Evolutionary conservation across 2,329 filamentous ascomycete genomes (phyloP).

Genomic region (Fusarium sp.): DNA sequence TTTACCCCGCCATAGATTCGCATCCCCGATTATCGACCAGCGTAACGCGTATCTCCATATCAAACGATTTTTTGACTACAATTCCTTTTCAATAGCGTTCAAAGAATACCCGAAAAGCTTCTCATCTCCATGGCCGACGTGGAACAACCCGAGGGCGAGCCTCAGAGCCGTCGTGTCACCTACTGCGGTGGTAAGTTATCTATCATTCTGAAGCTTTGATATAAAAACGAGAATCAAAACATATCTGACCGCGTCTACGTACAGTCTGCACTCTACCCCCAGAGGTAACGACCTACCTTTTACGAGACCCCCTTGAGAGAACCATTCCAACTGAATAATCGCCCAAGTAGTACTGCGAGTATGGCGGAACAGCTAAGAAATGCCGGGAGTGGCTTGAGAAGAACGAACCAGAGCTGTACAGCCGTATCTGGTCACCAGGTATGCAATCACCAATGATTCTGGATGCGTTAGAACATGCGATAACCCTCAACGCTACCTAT

Average conservation of each 20-base stretch:
- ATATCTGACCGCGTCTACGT: constrained; percentile 23
- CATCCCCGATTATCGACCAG: constrained; percentile 21
- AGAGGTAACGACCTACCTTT: constrained; percentile 61
- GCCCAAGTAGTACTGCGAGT: constrained; percentile 89
- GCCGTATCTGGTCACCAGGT: constrained; percentile 88
- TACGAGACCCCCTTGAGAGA: constrained; percentile 9
- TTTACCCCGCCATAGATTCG: constrained; percentile 51
- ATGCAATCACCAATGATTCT: constrained; percentile 41
- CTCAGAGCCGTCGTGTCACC: constrained; percentile 62
- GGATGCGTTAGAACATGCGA: constrained; percentile 1
- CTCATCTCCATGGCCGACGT: constrained; percentile 62
- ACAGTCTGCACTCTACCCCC: constrained; percentile 73
- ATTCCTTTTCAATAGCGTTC: background rate
- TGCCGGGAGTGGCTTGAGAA: constrained; percentile 95
- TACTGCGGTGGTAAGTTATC: constrained; percentile 68
- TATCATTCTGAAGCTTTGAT: background rate
- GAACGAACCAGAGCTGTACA: constrained; percentile 78
- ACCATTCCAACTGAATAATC: constrained; percentile 40
- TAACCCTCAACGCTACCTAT: constrained; percentile 13
- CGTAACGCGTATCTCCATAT: constrained; percentile 46
- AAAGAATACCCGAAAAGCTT: constrained; percentile 6
- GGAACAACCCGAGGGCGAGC: constrained; percentile 61
- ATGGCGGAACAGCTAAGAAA: constrained; percentile 95
- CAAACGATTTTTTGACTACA: constrained; percentile 35
- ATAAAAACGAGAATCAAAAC: constrained; percentile 22